Percentiles rank a stretch among this genome's conserved stretches.
These are phyloP conservation scores for Aureobasidium sp. DNA, from an alignment of 2,329 filamentous ascomycete species.

Conservation along the genomic window DNA sequence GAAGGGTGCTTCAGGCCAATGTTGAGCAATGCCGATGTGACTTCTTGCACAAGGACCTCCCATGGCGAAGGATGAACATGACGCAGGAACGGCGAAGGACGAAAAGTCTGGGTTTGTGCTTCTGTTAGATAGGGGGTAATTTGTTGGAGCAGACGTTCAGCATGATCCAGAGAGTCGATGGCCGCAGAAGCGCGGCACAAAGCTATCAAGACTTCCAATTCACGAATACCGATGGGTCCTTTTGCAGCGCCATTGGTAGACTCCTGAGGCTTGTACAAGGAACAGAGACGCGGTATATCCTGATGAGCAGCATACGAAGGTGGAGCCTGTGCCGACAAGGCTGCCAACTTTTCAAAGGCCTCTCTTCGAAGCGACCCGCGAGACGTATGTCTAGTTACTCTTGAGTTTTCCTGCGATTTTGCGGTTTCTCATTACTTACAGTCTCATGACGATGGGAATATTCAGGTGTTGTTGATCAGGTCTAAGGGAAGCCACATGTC, in stretches of 20 bases:
- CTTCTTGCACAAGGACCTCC: conserved; percentile 71
- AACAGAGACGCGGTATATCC: conserved; percentile 39
- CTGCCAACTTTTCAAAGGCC: conserved; percentile 46
- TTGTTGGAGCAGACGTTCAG: conserved; percentile 70
- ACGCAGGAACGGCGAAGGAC: conserved; percentile 73
- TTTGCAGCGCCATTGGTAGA: conserved; percentile 21
- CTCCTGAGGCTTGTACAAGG: conserved; percentile 22
- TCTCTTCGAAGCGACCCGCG: conserved; percentile 35
- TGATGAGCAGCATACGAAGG: conserved; percentile 24
- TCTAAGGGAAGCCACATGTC: neutral
- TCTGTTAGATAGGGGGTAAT: conserved; percentile 80
- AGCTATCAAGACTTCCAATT: conserved; percentile 85
- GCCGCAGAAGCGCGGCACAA: conserved; percentile 83
- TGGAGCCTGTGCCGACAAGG: conserved; percentile 37
- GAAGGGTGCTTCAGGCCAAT: conserved; percentile 66
- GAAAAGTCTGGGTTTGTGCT: conserved; percentile 70
- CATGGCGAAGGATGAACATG: conserved; percentile 81
- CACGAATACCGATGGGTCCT: conserved; percentile 55
- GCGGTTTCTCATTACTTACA: neutral
- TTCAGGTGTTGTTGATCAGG: neutral
- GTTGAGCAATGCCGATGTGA: conserved; percentile 74
- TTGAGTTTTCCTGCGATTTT: neutral
- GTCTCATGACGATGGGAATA: conserved; percentile 6
- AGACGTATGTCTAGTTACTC: conserved; percentile 12
- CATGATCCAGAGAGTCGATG: conserved; percentile 63